Evolutionary conservation across 768 basidiomycete genomes (phyloP).

Genomic region (Tubosaeta sp.): DNA sequence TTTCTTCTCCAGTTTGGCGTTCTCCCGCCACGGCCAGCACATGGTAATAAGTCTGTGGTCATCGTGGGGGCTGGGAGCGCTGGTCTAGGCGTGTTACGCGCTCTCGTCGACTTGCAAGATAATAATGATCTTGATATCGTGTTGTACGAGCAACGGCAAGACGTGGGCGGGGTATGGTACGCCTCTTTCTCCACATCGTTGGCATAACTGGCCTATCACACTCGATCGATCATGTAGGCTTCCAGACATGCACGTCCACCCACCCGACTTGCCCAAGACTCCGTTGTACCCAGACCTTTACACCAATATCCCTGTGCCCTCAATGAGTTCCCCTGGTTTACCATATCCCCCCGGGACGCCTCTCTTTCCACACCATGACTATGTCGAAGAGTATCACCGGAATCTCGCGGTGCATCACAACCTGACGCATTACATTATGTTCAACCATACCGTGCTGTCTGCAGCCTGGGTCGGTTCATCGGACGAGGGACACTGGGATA

Average conservation of each 20-base stretch:
- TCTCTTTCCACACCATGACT: constrained; percentile 46
- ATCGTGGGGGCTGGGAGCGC: constrained; percentile 57
- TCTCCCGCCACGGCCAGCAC: background rate
- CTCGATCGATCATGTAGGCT: constrained; percentile 22
- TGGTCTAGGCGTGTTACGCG: constrained; percentile 50
- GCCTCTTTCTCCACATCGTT: background rate
- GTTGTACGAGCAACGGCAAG: constrained; percentile 49
- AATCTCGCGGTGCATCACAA: constrained; percentile 39
- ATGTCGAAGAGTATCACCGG: constrained; percentile 44
- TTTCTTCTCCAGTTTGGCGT: constrained; percentile 1
- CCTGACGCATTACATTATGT: constrained; percentile 36
- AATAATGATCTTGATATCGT: constrained; percentile 41
- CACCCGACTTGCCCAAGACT: constrained; percentile 49
- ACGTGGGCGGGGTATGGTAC: constrained; percentile 57
- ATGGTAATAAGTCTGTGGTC: constrained; percentile 43
- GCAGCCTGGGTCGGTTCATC: constrained; percentile 43
- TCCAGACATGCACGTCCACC: constrained; percentile 31
- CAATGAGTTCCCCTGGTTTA: constrained; percentile 55
- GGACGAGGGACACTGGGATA: constrained; percentile 40
- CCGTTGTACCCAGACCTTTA: constrained; percentile 51
- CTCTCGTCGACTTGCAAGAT: constrained; percentile 44
- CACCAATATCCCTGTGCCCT: constrained; percentile 54
- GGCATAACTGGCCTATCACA: background rate
- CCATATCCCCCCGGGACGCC: constrained; percentile 49
- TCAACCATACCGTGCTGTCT: constrained; percentile 41